Conservation (phyloP, 1,139 yeast species). For the Suhomyces choctaworum region DNA sequence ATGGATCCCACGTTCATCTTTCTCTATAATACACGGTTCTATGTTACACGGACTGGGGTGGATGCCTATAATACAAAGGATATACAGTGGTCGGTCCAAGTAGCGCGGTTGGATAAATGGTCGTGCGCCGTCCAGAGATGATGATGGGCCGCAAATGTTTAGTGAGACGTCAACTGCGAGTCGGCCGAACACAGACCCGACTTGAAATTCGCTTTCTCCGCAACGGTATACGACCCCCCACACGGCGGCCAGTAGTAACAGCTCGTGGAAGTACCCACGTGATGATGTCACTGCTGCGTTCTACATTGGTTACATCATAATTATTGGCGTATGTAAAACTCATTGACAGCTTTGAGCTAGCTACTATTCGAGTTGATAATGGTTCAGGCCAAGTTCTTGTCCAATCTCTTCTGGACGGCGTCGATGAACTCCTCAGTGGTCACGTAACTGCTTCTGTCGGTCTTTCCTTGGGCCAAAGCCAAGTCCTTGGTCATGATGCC, state of each 20-base stretch:
- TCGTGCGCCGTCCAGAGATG: constrained; percentile 2
- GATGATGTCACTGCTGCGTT: too few species aligned
- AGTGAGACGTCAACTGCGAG: too few species aligned
- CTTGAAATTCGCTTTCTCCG: too few species aligned
- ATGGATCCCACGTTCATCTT: constrained; percentile 51
- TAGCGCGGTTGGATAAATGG: background rate
- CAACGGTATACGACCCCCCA: too few species aligned
- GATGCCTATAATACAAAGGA: background rate
- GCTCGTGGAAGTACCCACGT: too few species aligned
- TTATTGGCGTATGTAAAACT: too few species aligned
- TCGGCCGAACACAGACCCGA: too few species aligned
- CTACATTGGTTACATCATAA: too few species aligned
- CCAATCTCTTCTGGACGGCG: constrained; percentile 60
- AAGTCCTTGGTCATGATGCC: constrained; percentile 82
- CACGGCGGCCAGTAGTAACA: too few species aligned
- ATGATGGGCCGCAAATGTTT: too few species aligned
- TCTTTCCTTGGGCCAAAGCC: constrained; percentile 71
- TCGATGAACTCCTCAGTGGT: constrained; percentile 76
- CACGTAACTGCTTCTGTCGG: constrained; percentile 65
- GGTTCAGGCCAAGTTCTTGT: constrained; percentile 27
- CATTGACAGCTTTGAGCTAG: too few species aligned
- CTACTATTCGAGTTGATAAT: background rate
- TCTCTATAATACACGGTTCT: constrained; percentile 3
- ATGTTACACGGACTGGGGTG: constrained; percentile 1
- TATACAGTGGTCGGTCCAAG: too few species aligned